These are phyloP conservation scores for Tetrahymena borealis DNA, from an alignment of 73 alveolate species.

Conservation along the genomic window DNA sequence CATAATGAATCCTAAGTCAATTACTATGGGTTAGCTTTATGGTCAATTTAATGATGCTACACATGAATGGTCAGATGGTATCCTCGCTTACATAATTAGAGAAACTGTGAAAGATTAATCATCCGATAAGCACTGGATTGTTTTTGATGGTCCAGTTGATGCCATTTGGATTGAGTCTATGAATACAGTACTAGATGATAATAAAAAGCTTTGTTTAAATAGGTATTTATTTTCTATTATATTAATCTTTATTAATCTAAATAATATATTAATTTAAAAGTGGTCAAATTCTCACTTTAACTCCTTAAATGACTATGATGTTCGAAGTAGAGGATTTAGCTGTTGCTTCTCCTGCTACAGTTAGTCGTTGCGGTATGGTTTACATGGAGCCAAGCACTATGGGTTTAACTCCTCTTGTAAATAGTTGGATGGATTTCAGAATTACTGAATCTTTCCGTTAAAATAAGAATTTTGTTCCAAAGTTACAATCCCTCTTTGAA, in stretches of 20 bases:
- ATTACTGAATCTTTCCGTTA: conserved; percentile 54
- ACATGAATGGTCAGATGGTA: conserved; percentile 98
- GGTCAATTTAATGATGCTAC: conserved; percentile 96
- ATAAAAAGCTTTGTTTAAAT: conserved; percentile 90
- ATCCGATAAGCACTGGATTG: conserved; percentile 85
- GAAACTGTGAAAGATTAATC: conserved; percentile 81
- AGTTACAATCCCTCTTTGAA: conserved; percentile 60
- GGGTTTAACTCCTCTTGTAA: conserved; percentile 71
- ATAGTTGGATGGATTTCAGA: conserved; percentile 68
- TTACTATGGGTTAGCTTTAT: conserved; percentile 96
- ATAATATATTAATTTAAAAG: conserved; percentile 39
- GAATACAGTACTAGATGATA: conserved; percentile 99
- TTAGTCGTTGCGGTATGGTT: conserved; percentile 86
- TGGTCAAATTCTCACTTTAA: conserved; percentile 85
- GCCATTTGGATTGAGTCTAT: conserved; percentile 94
- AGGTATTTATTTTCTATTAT: neutral
- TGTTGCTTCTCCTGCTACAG: conserved; percentile 91
- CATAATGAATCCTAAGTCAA: conserved; percentile 95
- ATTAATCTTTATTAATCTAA: conserved; percentile 30
- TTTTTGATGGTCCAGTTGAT: conserved; percentile 98
- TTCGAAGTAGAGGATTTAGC: conserved; percentile 85
- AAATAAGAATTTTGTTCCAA: conserved; percentile 48
- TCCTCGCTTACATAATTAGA: conserved; percentile 84
- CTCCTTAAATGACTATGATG: conserved; percentile 85
- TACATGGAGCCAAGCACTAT: conserved; percentile 84